Evolutionary conservation across 768 basidiomycete genomes (phyloP).

Genomic region (Tricholoma sp.): DNA sequence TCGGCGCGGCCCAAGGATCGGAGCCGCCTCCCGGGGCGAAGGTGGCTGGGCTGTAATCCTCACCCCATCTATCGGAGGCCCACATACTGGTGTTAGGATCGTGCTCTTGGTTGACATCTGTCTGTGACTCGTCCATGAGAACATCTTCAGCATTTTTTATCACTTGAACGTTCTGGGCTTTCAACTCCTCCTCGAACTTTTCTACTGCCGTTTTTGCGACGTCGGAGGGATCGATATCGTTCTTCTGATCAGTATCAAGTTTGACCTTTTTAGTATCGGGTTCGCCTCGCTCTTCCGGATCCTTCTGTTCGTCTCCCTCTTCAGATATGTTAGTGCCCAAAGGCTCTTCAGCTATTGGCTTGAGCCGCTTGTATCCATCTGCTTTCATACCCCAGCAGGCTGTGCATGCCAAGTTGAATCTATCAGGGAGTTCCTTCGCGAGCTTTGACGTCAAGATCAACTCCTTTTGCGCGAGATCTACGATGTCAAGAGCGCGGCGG

Average conservation of each 20-base stretch:
- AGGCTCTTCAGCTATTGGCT: slow-evolving; percentile 7
- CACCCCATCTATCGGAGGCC: slow-evolving; percentile 3
- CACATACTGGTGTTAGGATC: background rate
- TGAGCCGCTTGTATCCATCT: slow-evolving; percentile 31
- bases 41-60: background rate
- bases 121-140: slow-evolving; percentile 8
- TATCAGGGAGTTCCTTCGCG: slow-evolving; percentile 42
- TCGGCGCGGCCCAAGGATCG: slow-evolving; percentile 8
- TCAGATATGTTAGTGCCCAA: slow-evolving; percentile 4
- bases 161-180: slow-evolving; percentile 27
- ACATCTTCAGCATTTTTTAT: slow-evolving; percentile 12
- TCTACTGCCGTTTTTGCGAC: slow-evolving; percentile 13
- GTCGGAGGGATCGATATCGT: slow-evolving; percentile 3
- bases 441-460: slow-evolving; percentile 45
- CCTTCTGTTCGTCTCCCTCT: background rate
- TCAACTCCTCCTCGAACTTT: slow-evolving; percentile 34
- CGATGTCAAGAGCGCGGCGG: slow-evolving; percentile 39
- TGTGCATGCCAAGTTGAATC: slow-evolving; percentile 44
- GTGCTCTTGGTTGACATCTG: slow-evolving; percentile 11
- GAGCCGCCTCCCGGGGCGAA: background rate
- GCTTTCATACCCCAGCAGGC: slow-evolving; percentile 45
- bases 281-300: background rate
- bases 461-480: slow-evolving; percentile 39
- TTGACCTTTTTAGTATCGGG: slow-evolving; percentile 13
- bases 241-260: slow-evolving; percentile 7